Percentiles rank a stretch among this genome's conserved stretches.
phyloP scores from a whole-genome alignment of 495 filamentous ascomycete genomes.

The Xylaria cubensis region DNA sequence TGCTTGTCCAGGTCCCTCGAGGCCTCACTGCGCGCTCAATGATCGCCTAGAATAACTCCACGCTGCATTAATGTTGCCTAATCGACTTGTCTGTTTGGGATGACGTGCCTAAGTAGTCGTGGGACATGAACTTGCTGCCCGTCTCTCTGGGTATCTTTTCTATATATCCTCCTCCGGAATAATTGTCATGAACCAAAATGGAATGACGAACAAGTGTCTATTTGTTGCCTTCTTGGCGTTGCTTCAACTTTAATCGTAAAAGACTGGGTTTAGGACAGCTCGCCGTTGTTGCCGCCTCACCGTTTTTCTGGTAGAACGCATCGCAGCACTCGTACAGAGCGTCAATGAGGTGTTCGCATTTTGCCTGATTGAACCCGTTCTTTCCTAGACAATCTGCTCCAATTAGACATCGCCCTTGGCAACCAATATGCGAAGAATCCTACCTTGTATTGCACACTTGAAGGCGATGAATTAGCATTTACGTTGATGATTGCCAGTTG shows the following conservation, averaged over 20 bases:
- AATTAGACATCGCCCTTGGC: constrained; percentile 24
- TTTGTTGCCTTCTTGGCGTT: constrained; percentile 58
- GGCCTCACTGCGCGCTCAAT: constrained; percentile 96
- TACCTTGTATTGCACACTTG: constrained; percentile 91
- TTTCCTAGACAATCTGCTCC: constrained; percentile 77
- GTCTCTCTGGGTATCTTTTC: constrained; percentile 22
- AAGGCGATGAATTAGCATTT: constrained; percentile 23
- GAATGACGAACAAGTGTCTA: constrained; percentile 24
- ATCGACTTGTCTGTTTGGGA: constrained; percentile 52
- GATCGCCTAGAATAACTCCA: constrained; percentile 86
- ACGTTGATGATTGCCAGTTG: neutral
- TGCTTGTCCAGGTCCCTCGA: constrained; percentile 89
- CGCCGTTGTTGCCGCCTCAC: constrained; percentile 74
- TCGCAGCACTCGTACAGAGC: constrained; percentile 97
- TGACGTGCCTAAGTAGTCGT: constrained; percentile 52
- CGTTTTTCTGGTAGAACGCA: constrained; percentile 80
- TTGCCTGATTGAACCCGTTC: constrained; percentile 86
- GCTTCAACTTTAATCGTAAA: constrained; percentile 85
- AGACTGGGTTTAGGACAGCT: constrained; percentile 88
- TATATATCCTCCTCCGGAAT: neutral
- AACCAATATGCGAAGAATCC: constrained; percentile 8
- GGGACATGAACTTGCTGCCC: constrained; percentile 44
- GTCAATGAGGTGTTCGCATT: constrained; percentile 80
- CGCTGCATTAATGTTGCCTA: constrained; percentile 72
- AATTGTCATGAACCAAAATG: neutral